Evolutionary conservation across 202 grass and related monocot species (phyloP), one percentile per base, ranked within the genome.

Genomic region (Saccharum hybrid): DNA sequence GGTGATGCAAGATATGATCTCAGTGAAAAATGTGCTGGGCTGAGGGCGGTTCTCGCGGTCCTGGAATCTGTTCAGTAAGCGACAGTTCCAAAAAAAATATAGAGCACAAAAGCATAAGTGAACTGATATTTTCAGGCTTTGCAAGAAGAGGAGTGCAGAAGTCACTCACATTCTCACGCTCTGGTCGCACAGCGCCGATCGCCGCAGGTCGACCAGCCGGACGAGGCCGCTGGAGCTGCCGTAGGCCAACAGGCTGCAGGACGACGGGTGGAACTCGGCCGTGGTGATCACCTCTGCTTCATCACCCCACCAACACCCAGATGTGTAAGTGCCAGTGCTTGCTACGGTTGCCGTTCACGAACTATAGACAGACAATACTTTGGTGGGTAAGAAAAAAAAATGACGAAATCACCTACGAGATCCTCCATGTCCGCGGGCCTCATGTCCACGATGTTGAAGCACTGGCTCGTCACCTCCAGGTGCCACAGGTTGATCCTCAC

Each of bases 401-500:
- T 3, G 5, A 79, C 73, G 16, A 66, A 80, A 88, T 88, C 90
- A 91, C 90, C 90, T 91, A 91, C 83, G 79, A 91, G 90, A 80
- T 91, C 90, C 81, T 86, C 86, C 83, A 91, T 88, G 74, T 83
- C 54, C 52, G 54, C 15, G 62, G 90, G 83, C 83, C 60, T 88
- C 79, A 18, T 71, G 78, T 91, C 86, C 10, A 88, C 66, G 63
- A 91, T 83, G 75, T 72, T 86, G 76, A 91, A 91, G 67, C 90
- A 91, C 73, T 80, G 86, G 70, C 23, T 61, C 49, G 86, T 80
- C 42, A 88, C 79, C 26, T 91, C 90, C 40, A 88, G 36, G 43
- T 91, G 84, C 86, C 86, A 91, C 61, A 86, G 72, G 83, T 91
- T 91, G 76, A 91, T 88, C 87, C 82, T 71, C 26, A 91, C 83